A percentile compares a stretch with the other conserved stretches of the same genome.
These are phyloP conservation scores for Peniophora sp. DNA, from an alignment of 1,284 basidiomycete genomes.

Conservation along the genomic window DNA sequence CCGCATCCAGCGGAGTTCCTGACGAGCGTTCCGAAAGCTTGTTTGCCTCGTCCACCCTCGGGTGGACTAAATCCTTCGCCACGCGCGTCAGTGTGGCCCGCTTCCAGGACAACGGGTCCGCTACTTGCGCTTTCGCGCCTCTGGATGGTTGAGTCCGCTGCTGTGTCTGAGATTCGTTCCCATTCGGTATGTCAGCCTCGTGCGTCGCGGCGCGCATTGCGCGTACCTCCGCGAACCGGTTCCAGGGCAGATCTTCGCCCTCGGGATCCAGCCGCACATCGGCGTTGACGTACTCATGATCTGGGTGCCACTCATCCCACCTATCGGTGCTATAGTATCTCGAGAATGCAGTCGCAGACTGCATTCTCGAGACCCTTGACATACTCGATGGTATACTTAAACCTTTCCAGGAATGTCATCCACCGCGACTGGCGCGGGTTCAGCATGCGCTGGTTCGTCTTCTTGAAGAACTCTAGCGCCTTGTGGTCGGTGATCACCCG, in stretches of 20 bases:
- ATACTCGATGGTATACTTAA: constrained; percentile 24
- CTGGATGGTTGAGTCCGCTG: no score
- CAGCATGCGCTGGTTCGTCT: constrained; percentile 11
- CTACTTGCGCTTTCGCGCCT: no score
- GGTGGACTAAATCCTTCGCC: no score
- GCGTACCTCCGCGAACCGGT: constrained; percentile 9
- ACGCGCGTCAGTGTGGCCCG: no score
- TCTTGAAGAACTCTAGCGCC: constrained; percentile 25
- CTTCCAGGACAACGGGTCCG: no score
- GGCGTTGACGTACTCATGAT: constrained; percentile 19
- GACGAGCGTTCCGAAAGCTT: no score
- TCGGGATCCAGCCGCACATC: constrained; percentile 19
- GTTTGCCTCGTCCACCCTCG: no score
- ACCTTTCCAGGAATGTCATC: constrained; percentile 26
- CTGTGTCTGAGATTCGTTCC: no score
- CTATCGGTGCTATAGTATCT: constrained; percentile 19
- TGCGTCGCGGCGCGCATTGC: no score
- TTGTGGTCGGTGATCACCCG: constrained; percentile 31
- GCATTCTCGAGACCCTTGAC: constrained; percentile 23
- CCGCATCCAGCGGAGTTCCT: no score
- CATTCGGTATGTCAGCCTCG: no score
- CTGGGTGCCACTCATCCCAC: constrained; percentile 11
- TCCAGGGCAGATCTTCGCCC: constrained; percentile 12
- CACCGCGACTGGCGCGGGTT: constrained; percentile 21
- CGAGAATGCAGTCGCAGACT: constrained; percentile 24